Percentiles rank a stretch among this genome's conserved stretches.
phyloP scores from a whole-genome alignment of 169 alveolate genomes.

The Plasmodium gaboni region DNA sequence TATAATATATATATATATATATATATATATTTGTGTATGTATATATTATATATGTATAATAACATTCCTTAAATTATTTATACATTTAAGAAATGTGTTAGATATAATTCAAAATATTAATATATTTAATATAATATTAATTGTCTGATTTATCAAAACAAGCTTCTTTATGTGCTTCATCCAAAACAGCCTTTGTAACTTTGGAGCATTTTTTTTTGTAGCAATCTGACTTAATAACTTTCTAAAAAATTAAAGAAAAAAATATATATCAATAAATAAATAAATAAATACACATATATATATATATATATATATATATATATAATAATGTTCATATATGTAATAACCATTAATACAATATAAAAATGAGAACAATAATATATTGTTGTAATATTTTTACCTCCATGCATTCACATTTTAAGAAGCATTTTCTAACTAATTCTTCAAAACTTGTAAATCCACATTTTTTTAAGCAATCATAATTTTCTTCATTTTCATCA shows the following conservation, averaged over 20 bases:
- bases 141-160: conserved; percentile 41
- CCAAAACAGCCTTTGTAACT: conserved; percentile 70
- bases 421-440: conserved; percentile 82
- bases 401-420: conserved; percentile 85
- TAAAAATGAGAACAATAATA: too few species aligned
- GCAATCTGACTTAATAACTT: conserved; percentile 59
- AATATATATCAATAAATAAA: neutral
- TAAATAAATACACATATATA: neutral
- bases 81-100: too few species aligned
- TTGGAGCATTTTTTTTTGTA: conserved; percentile 65
- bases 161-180: conserved; percentile 74
- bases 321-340: too few species aligned
- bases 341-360: too few species aligned
- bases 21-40: too few species aligned
- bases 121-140: neutral
- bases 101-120: too few species aligned
- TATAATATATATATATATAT: too few species aligned
- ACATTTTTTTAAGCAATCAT: conserved; percentile 83
- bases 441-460: conserved; percentile 83
- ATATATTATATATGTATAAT: too few species aligned
- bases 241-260: conserved; percentile 35
- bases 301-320: too few species aligned
- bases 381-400: conserved; percentile 28
- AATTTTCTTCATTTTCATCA: conserved; percentile 84
- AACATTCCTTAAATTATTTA: too few species aligned